Evolutionary conservation across 257 asterid species (phyloP), one percentile per base, ranked within the genome.

Genomic region (Salvia miltiorrhiza): DNA sequence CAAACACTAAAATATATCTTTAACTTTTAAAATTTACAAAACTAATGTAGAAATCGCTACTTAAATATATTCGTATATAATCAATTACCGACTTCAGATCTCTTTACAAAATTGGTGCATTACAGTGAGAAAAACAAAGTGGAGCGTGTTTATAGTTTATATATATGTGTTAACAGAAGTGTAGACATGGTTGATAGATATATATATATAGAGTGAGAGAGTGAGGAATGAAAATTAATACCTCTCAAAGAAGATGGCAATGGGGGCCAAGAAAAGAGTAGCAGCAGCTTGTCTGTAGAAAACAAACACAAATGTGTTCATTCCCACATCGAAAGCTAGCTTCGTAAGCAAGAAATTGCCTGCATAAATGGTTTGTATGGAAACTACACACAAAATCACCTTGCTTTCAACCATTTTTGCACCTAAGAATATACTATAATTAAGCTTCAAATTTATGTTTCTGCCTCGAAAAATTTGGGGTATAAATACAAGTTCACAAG

Each of bases 221-320:
- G 17, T 13, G 43, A 57, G 14, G 5, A 33, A 7, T 33, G 8
- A 41, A 44, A 8, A 13, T 14, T 14, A 4, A 14, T 13, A 45
- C 52, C 52, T 45, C 52, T 45, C 52, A 45, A 45, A 45, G 52
- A 45, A 75, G 65, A 85, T 39, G 73, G 96, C 86, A 45, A 85
- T 71, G 72, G 97, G 95, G 41, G 80, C 79, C 60, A 91, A 80
- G 83, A 88, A 85, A 45, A 88, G 79, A 55, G 97, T 77, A 1
- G 97, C 97, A 69, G 71, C 59, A 71, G 93, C 95, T 76, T 91
- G 97, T 72, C 97, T 84, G 54, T 91, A 91, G 82, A 87, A 87
- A 65, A 91, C 93, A 37, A 91, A 91, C 16, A 91, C 88, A 65
- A 65, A 88, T 21, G 97, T 76, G 69, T 81, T 87, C 96, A 88